Base-by-base conservation (phyloP, 495 filamentous ascomycete genomes). In the Friedmanniomyces simplex region DNA sequence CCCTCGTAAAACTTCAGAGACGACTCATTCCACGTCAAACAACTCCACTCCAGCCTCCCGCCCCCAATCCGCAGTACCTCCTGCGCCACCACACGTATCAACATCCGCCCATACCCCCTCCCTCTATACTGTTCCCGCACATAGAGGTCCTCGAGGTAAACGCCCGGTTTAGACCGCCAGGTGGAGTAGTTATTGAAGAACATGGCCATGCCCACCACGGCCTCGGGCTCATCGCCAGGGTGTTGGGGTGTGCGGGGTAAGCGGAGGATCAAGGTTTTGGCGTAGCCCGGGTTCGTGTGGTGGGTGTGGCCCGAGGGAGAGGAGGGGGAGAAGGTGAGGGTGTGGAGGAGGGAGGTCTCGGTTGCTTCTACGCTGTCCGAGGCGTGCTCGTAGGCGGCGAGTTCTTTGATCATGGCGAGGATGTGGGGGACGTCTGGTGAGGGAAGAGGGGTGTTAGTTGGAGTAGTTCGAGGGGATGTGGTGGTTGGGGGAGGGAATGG, bases 61-160 rank as follows among this genome's bases (percentile, higher is more conserved):
- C 90, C 91, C 13, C 79, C 72, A 36, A 90, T 82, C 57, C 76
- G 76, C 52, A 87, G 74, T 50, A 87, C 79, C 70, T 91, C 86
- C 67, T 79, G 77, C 34, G 91, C 91, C 69, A 96, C 72, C 66
- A 82, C 82, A 50, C 79, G 79, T 37, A 98, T 73, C 67, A 97
- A 63, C 66, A 76, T 72, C 66, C 82, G 85, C 14, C 89, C 93
- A 65, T 91, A 95, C 2, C 91, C 91, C 30, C 80, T 75, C 22
- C 83, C 82, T 5, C 93, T 73, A 46, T 85, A 84, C 25, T 69
- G 71, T 22, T 82, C 79, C 64, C 83, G 74, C 30, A 98, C 88
- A 64, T 87, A 96, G 11, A 98, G 73, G 67, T 98, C 93, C 68
- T 98, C 93, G 13, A 98, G 84, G 66, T 93, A 96, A 62, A 98